Base-by-base conservation (phyloP, 768 basidiomycete genomes). In the Hebeloma cylindrosporum region DNA sequence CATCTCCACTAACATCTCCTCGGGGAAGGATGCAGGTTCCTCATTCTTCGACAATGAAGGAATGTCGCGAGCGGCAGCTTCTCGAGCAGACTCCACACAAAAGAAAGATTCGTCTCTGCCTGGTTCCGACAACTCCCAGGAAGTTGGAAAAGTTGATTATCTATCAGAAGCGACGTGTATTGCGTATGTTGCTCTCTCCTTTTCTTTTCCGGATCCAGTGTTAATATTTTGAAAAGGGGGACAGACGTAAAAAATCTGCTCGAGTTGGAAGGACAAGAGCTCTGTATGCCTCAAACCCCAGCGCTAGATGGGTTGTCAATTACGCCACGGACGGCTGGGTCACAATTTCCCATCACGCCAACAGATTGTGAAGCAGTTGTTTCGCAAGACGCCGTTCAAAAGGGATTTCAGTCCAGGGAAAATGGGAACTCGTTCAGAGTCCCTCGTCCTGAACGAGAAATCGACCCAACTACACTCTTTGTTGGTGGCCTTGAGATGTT, bases 401-500 rank as follows among this genome's bases (percentile, higher is more conserved):
- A 63, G 21, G 57, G 52, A 22, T 60, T 57, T 21, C 57, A 60
- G 26, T 45, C 23, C 21, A 59, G 62, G 31, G 59, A 61, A n/a
- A 48, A 51, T 11, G 42, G 36, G 16, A 38, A 36, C 17, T 58
- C 61, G 34, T 56, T 49, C 35, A 53, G 58, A 23, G 48, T 49
- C 7, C 48, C 35, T 23, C 31, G 47, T 20, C 58, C 60, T n/a
- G 65, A 70, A 23, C 65, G 67, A 43, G 71, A 75, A 17, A 60
- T 83, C 10, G 85, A 89, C 58, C 83, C 82, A 0, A 79, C 73
- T 2, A 81, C 85, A 1, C 69, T 91, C 21, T 90, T 89, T 59
- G 83, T 89, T 21, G 88, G 88, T 5, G 86, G 86, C 4, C 70
- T 91, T 32, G 82, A 85, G 53, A 75, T 79, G 57, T 72, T 71